These are phyloP conservation scores for Echites panduratus DNA, from an alignment of 257 asterid genomes.

Conservation along the genomic window DNA sequence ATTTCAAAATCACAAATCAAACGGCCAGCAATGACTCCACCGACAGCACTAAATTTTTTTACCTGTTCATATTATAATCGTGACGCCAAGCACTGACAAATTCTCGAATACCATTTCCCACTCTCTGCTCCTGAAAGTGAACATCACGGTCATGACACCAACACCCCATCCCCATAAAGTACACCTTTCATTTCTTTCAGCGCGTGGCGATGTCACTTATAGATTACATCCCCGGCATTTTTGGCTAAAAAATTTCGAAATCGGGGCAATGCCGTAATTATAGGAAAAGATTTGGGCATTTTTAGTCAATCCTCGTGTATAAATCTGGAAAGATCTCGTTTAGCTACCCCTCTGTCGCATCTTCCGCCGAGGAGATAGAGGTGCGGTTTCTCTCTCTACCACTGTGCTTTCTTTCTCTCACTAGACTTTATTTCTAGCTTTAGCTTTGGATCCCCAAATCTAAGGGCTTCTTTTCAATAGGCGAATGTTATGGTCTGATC, in stretches of 20 bases:
- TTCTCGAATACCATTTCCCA: neutral
- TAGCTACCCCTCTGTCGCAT: slow-evolving; percentile 36
- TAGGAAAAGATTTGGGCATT: slow-evolving; percentile 23
- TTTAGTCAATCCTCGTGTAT: slow-evolving; percentile 4
- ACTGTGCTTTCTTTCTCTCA: slow-evolving; percentile 24
- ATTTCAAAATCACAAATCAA: neutral
- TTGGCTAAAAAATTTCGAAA: slow-evolving; percentile 8
- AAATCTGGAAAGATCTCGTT: slow-evolving; percentile 23
- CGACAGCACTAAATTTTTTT: slow-evolving; percentile 14
- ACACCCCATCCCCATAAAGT: neutral
- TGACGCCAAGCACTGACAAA: slow-evolving; percentile 7
- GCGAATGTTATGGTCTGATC: slow-evolving; percentile 20
- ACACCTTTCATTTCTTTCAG: neutral
- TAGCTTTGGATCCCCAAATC: slow-evolving; percentile 41
- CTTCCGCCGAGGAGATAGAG: slow-evolving; percentile 46
- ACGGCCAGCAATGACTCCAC: slow-evolving; percentile 12
- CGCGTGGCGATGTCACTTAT: neutral
- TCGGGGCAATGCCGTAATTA: slow-evolving; percentile 28
- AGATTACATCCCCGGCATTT: neutral
- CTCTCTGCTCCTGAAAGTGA: neutral
- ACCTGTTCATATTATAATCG: slow-evolving; percentile 8
- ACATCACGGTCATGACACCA: neutral
- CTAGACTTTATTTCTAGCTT: slow-evolving; percentile 12
- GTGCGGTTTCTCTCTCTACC: slow-evolving; percentile 29
- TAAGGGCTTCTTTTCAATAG: slow-evolving; percentile 24